A percentile compares a stretch with the other conserved stretches of the same genome.
Evolutionary conservation across 179 eudicot species (phyloP).

Genomic region (Beta corolliflora): DNA sequence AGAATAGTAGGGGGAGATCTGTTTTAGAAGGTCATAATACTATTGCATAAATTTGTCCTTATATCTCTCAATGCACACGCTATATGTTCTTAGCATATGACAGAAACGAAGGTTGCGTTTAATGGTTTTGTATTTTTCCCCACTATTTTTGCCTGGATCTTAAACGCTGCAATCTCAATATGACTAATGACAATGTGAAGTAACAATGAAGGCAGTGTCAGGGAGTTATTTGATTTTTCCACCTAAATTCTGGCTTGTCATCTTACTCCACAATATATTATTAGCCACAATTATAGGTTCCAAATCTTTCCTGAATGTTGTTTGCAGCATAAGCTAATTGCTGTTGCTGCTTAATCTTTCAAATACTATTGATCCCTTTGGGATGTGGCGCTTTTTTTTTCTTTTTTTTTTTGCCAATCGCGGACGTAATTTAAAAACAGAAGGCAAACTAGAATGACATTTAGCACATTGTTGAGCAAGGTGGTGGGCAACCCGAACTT

Average conservation of each 20-base stretch:
- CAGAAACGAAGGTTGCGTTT: not conserved
- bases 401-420: too few relatives aligned
- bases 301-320: too few relatives aligned
- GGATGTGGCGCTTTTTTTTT: too few relatives aligned
- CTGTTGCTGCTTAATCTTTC: too few relatives aligned
- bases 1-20: not conserved
- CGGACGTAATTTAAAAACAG: too few relatives aligned
- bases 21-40: not conserved
- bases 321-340: too few relatives aligned
- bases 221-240: not conserved
- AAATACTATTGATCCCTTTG: too few relatives aligned
- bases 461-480: too few relatives aligned
- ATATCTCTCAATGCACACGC: constrained; percentile 10
- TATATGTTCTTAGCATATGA: not conserved
- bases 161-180: constrained; percentile 1
- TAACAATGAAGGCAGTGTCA: constrained; percentile 15
- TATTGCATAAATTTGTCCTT: constrained; percentile 1
- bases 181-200: constrained; percentile 21
- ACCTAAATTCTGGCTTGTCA: constrained; percentile 25
- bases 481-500: too few relatives aligned
- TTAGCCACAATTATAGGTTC: too few relatives aligned
- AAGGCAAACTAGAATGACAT: too few relatives aligned
- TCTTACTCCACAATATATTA: not conserved
- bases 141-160: not conserved
- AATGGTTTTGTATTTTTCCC: constrained; percentile 20